Percentiles rank a stretch among this genome's conserved stretches.
phyloP scores from a whole-genome alignment of 2,329 filamentous ascomycete genomes.

The Neonectria faginata region DNA sequence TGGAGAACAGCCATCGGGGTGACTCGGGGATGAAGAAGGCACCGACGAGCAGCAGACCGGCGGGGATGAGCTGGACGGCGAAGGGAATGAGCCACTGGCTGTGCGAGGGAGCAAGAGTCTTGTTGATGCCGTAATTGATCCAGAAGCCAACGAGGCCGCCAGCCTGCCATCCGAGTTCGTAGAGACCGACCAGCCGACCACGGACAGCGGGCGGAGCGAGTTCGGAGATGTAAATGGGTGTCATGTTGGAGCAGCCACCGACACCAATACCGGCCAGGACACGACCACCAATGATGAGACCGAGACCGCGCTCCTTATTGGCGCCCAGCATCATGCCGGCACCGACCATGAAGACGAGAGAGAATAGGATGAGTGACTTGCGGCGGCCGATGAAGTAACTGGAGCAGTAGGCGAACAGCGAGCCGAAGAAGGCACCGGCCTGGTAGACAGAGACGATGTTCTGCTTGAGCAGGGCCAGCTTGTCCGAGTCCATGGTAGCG shows the following conservation, averaged over 20 bases:
- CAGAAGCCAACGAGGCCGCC: constrained; percentile 74
- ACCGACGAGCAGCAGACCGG: constrained; percentile 70
- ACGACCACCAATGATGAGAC: constrained; percentile 70
- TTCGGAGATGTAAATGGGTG: constrained; percentile 72
- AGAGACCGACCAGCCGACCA: constrained; percentile 74
- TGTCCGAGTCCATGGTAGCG: constrained; percentile 55
- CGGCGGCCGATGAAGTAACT: constrained; percentile 76
- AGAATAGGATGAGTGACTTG: constrained; percentile 71
- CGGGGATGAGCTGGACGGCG: constrained; percentile 75
- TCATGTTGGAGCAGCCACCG: constrained; percentile 72
- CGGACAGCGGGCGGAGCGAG: constrained; percentile 71
- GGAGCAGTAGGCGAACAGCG: constrained; percentile 74
- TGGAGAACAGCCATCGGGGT: constrained; percentile 76
- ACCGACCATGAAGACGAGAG: constrained; percentile 74
- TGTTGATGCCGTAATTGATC: constrained; percentile 73
- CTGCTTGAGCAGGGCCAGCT: constrained; percentile 71
- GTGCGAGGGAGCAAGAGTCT: constrained; percentile 58
- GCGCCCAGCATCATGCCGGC: constrained; percentile 79
- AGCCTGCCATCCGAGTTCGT: constrained; percentile 74
- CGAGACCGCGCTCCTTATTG: constrained; percentile 71
- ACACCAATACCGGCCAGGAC: constrained; percentile 74
- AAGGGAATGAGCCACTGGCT: constrained; percentile 75
- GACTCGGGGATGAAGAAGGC: constrained; percentile 73
- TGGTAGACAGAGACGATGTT: constrained; percentile 88
- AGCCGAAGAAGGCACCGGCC: constrained; percentile 85